phyloP scores from a whole-genome alignment of 805 yeast genomes.

The Lipomyces yamanashiensis region DNA sequence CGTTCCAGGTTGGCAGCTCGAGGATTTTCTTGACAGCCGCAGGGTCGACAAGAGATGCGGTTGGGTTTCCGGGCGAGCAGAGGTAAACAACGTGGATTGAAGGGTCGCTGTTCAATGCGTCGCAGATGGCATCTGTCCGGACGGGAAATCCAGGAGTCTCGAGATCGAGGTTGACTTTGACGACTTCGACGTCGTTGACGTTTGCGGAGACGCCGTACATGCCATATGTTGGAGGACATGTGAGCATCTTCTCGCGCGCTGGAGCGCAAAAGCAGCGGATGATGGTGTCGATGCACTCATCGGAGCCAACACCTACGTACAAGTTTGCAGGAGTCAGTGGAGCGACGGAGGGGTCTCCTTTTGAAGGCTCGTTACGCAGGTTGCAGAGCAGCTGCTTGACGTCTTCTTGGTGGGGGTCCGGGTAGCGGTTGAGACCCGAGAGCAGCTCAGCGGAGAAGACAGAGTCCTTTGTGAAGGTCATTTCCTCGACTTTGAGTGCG shows the following conservation, averaged over 20 bases:
- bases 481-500: conserved; percentile 49
- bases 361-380: conserved; percentile 65
- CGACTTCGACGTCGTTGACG: conserved; percentile 83
- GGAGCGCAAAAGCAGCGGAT: conserved; percentile 86
- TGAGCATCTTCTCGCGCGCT: conserved; percentile 76
- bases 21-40: conserved; percentile 56
- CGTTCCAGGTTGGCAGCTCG: conserved; percentile 61
- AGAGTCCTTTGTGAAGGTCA: conserved; percentile 2
- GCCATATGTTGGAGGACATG: conserved; percentile 96
- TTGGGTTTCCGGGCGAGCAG: conserved; percentile 98
- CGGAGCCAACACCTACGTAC: conserved; percentile 96
- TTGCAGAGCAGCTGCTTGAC: conserved; percentile 73
- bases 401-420: conserved; percentile 90
- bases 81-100: conserved; percentile 75
- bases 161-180: conserved; percentile 72
- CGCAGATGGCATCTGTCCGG: conserved; percentile 59
- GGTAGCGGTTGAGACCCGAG: conserved; percentile 82
- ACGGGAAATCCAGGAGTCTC: conserved; percentile 60
- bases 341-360: conserved; percentile 37
- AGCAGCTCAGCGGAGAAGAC: conserved; percentile 52
- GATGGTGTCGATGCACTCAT: conserved; percentile 88
- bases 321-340: conserved; percentile 66
- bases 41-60: conserved; percentile 67
- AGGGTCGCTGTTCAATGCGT: conserved; percentile 59
- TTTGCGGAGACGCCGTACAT: conserved; percentile 93